Evolutionary conservation across 306 rosid species (phyloP).

Genomic region (Luffa acutangula): DNA sequence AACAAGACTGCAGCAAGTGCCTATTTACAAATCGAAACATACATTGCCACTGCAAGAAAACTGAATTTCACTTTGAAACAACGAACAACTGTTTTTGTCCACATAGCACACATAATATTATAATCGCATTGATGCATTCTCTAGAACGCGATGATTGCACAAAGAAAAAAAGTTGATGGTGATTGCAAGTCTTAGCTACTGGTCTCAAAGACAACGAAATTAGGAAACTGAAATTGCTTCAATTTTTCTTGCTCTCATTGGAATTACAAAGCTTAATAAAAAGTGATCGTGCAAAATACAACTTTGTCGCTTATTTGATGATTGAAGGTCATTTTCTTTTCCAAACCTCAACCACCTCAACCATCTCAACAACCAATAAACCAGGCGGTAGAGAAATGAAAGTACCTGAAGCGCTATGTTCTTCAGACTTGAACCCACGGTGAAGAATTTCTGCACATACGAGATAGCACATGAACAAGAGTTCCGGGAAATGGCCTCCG

Average conservation of each 20-base stretch:
- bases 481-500: background rate
- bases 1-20: background rate
- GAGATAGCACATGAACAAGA: background rate
- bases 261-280: background rate
- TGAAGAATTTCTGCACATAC: background rate
- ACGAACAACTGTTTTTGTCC: background rate
- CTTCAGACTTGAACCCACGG: background rate
- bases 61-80: background rate
- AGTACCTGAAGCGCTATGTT: slow-evolving; percentile 1
- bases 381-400: background rate
- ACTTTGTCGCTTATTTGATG: background rate
- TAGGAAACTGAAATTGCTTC: background rate
- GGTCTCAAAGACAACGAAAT: background rate
- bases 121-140: background rate
- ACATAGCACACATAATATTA: background rate
- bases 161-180: no score
- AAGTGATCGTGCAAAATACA: background rate
- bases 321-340: background rate
- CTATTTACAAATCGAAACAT: background rate
- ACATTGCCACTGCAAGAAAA: background rate
- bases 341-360: background rate
- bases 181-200: background rate
- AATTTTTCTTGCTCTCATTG: background rate
- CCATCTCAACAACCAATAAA: background rate
- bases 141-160: background rate